Conservation (phyloP, 345 rosid genomes). For the Aurinia saxatilis region DNA sequence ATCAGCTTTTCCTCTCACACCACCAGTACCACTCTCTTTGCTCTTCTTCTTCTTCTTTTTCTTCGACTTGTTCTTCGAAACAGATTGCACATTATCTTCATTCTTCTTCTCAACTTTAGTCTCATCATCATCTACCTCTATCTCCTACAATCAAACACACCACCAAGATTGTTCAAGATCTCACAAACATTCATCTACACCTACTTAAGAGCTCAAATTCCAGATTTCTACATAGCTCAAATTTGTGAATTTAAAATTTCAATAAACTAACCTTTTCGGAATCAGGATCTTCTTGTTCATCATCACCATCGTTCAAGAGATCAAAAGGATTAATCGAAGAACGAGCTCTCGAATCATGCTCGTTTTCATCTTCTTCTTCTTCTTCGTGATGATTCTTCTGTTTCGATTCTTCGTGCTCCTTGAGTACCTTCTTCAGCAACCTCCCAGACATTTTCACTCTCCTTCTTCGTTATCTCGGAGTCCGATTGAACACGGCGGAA, state of each 20-base stretch:
- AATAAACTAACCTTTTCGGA: constrained; percentile 26
- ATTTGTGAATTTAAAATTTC: not conserved
- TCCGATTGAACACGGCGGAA: constrained; percentile 20
- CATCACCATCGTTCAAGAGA: constrained; percentile 61
- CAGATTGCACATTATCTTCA: not conserved
- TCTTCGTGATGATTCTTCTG: constrained; percentile 33
- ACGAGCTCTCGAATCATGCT: constrained; percentile 25
- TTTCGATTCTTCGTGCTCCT: constrained; percentile 57
- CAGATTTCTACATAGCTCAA: not conserved
- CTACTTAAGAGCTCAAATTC: not conserved
- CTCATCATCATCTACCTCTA: constrained; percentile 33
- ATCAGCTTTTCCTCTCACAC: constrained; percentile 16
- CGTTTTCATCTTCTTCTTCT: constrained; percentile 23
- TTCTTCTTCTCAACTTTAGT: constrained; percentile 22
- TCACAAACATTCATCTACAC: not conserved
- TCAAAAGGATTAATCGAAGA: constrained; percentile 61
- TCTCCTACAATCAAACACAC: constrained; percentile 34
- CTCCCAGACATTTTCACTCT: constrained; percentile 71
- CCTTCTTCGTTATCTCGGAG: not conserved
- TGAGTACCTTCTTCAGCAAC: constrained; percentile 62
- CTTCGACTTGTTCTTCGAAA: constrained; percentile 52
- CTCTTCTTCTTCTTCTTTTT: constrained; percentile 78
- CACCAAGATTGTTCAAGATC: not conserved
- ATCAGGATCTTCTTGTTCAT: constrained; percentile 20
- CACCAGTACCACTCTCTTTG: constrained; percentile 38